Evolutionary conservation across 2,329 filamentous ascomycete species (phyloP), one percentile per base, ranked within the genome.

Genomic region (Penicillium palitans): DNA sequence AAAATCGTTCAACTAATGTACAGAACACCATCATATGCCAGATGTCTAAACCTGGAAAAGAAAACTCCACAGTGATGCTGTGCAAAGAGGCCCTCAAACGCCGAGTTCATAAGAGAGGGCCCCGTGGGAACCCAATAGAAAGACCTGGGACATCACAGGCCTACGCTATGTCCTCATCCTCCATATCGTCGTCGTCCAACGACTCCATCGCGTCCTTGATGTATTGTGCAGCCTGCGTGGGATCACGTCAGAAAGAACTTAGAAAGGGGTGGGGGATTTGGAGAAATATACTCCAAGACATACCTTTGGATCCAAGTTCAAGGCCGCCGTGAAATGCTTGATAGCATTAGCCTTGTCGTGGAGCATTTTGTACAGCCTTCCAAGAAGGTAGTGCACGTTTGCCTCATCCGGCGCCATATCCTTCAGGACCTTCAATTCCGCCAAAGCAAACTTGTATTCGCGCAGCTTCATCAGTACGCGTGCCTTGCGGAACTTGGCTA

Each of bases 201-300:
- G 88, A 89, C 79, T 98, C 93, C 79, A 99, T 97, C 19, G 91
- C 92, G 73, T 96, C 92, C 77, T 98, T 99, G 76, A 99, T 97
- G 74, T 92, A 89, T 62, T 90, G 89, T 64, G 91, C 92, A 68
- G 93, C 91, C 93, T 96, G 65, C 40, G 55, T 25, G 58, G 19
- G 61, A 37, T 7, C 35, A 39, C 35, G 57, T 68, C 63, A 60
- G 51, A 15, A 37, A 56, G 13, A 24, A 21, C 37, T 29, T 10
- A 19, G 13, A 35, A n/a, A 41, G 50, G 64, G 59, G 6, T 12
- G 66, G 47, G 25, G 2, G 1, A 29, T 17, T 10, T 46, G 57
- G 24, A 9, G 25, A 40, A 55, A 1, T 3, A 6, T 7, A 25
- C 2, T 31, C n/a, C 25, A 24, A 25, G 46, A 48, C 82, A 72